phyloP scores from a whole-genome alignment of 176 grass and related monocot species.

The Oryza brachyantha region DNA sequence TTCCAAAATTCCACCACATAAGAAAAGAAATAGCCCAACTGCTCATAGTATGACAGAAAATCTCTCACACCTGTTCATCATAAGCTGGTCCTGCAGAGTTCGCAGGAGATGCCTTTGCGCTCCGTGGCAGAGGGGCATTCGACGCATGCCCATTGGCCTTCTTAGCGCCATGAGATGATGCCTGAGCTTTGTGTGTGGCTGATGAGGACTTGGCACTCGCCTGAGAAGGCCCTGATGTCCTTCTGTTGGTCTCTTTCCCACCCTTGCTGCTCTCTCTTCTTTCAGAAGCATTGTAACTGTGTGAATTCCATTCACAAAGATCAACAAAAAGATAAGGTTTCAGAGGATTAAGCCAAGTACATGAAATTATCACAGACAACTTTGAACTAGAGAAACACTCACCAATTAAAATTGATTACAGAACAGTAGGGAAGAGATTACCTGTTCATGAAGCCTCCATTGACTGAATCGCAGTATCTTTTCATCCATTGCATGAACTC shows the following conservation, averaged over 20 bases:
- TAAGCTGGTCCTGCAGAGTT: conserved; percentile 52
- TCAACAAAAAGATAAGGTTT: background rate
- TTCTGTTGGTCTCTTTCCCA: conserved; percentile 89
- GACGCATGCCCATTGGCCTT: conserved; percentile 40
- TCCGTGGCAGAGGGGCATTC: conserved; percentile 38
- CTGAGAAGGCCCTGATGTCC: conserved; percentile 56
- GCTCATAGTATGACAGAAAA: background rate
- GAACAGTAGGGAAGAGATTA: conserved; percentile 20
- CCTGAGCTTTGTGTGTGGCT: conserved; percentile 49
- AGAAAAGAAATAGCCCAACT: background rate
- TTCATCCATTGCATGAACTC: conserved; percentile 99
- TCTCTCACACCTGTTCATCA: conserved; percentile 59
- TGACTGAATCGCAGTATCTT: conserved; percentile 80
- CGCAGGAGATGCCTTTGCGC: conserved; percentile 38
- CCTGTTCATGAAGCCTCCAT: conserved; percentile 50
- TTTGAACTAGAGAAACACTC: background rate
- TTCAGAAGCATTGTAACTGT: conserved; percentile 79
- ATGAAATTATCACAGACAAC: background rate
- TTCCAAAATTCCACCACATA: background rate
- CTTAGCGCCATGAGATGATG: conserved; percentile 40
- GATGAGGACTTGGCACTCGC: conserved; percentile 41
- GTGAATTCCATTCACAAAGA: background rate
- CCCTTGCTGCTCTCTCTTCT: conserved; percentile 88
- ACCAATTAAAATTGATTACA: background rate
- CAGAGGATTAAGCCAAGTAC: background rate